Percentiles rank a stretch among this genome's conserved stretches.
phyloP scores from a whole-genome alignment of 2,329 filamentous ascomycete species.

The Alternaria ventricosa region DNA sequence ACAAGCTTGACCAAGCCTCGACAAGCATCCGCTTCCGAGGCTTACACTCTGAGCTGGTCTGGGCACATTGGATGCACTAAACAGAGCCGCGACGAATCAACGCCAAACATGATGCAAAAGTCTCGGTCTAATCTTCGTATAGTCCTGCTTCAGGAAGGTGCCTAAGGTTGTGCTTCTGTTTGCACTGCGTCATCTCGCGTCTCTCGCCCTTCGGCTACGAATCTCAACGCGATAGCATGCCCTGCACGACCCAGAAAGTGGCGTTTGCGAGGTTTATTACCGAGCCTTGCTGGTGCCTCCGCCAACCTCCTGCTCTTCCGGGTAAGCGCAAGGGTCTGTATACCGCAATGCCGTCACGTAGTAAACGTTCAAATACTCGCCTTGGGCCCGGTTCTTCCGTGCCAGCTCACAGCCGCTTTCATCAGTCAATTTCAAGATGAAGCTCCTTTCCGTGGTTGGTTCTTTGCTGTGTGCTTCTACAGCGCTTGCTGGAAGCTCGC shows the following conservation, averaged over 20 bases:
- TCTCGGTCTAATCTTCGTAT: background rate
- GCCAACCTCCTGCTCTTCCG: conserved; percentile 23
- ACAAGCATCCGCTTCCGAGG: conserved; percentile 24
- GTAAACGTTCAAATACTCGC: conserved; percentile 27
- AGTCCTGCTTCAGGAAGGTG: conserved; percentile 23
- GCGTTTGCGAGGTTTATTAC: conserved; percentile 1
- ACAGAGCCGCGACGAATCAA: conserved; percentile 7
- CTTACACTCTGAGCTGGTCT: conserved; percentile 11
- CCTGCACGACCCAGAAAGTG: background rate
- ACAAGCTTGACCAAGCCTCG: conserved; percentile 20
- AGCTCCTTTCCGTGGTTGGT: conserved; percentile 35
- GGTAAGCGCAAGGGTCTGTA: conserved; percentile 19
- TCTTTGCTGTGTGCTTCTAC: conserved; percentile 39
- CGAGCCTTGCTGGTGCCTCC: background rate
- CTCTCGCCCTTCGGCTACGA: conserved; percentile 1
- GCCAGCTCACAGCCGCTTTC: conserved; percentile 9
- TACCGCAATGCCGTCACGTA: conserved; percentile 17
- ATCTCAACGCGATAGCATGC: conserved; percentile 6
- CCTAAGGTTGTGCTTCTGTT: background rate
- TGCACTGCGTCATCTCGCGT: conserved; percentile 16
- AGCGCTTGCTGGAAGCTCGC: conserved; percentile 37
- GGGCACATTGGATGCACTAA: conserved; percentile 3
- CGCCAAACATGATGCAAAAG: background rate
- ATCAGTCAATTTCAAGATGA: conserved; percentile 35
- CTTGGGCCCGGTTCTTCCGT: background rate